Evolutionary conservation across 2,329 filamentous ascomycete species (phyloP).

Genomic region (Escovopsis weberi): DNA sequence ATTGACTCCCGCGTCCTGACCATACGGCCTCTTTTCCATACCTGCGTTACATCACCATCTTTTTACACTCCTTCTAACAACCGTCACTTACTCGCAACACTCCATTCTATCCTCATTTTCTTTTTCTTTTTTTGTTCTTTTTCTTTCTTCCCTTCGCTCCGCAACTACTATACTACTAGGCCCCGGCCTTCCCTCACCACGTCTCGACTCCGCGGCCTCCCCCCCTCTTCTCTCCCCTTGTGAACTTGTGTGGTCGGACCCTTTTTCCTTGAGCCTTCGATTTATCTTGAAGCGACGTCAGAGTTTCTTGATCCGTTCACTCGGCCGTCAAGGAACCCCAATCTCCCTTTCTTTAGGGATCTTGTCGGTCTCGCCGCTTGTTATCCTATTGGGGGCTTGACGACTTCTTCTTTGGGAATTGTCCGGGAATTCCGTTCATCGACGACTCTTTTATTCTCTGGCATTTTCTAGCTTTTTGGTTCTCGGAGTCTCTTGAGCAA

Average conservation of each 20-base stretch:
- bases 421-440: too few species aligned
- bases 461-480: conserved; percentile 1
- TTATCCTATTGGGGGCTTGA: too few species aligned
- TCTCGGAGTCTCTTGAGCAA: not conserved
- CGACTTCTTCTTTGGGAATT: too few species aligned
- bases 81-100: conserved; percentile 10
- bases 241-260: too few species aligned
- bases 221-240: not conserved
- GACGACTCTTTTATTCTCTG: too few species aligned
- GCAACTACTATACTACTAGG: not conserved
- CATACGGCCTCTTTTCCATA: too few species aligned
- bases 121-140: too few species aligned
- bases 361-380: not conserved
- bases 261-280: conserved; percentile 1
- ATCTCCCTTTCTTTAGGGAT: conserved; percentile 4
- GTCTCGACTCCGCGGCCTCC: not conserved
- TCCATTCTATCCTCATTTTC: conserved; percentile 9
- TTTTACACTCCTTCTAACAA: conserved; percentile 24
- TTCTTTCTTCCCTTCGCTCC: conserved; percentile 10
- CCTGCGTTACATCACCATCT: conserved; percentile 13
- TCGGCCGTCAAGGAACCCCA: conserved; percentile 28
- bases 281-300: conserved; percentile 4
- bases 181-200: not conserved
- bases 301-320: conserved; percentile 32
- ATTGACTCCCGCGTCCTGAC: too few species aligned